phyloP scores from a whole-genome alignment of 768 basidiomycete genomes.

The Sarcomyxa edulis region DNA sequence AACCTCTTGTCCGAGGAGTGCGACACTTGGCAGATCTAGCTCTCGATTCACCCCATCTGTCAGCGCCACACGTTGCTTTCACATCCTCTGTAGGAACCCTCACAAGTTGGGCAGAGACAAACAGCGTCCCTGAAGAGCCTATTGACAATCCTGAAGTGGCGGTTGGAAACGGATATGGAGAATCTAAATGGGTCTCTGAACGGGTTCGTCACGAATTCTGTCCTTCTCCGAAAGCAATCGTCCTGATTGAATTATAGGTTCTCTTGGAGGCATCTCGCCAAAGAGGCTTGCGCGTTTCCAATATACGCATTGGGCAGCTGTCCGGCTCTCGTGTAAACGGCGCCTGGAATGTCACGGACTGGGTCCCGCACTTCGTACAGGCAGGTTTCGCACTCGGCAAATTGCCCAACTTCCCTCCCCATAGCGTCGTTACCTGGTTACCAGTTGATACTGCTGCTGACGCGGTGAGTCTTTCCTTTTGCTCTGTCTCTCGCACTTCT shows the following conservation, averaged over 20 bases:
- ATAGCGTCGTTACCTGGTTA: slow-evolving; percentile 22
- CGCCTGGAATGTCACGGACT: slow-evolving; percentile 36
- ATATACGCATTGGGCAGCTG: slow-evolving; percentile 40
- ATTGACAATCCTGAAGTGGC: slow-evolving; percentile 20
- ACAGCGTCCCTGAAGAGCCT: slow-evolving; percentile 17
- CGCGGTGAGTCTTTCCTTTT: no score
- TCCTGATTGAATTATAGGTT: no score
- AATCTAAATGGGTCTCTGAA: slow-evolving; percentile 39
- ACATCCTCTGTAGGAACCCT: slow-evolving; percentile 27
- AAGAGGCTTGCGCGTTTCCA: slow-evolving; percentile 22
- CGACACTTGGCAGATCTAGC: slow-evolving; percentile 18
- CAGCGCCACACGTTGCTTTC: slow-evolving; percentile 21
- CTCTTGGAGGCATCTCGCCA: no score
- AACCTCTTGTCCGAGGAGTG: slow-evolving; percentile 20
- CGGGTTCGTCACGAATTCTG: slow-evolving; percentile 16
- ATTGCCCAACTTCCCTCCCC: slow-evolving; percentile 22
- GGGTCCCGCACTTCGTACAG: slow-evolving; percentile 35
- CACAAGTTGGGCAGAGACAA: slow-evolving; percentile 7
- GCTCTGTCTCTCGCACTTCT: no score
- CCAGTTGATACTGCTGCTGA: slow-evolving; percentile 24
- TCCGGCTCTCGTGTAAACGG: slow-evolving; percentile 33
- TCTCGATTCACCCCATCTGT: slow-evolving; percentile 10
- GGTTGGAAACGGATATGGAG: slow-evolving; percentile 29
- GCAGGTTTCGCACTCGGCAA: slow-evolving; percentile 20
- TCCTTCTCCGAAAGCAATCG: no score